Evolutionary conservation across 768 basidiomycete species (phyloP).

Genomic region (Favolaschia claudopus): DNA sequence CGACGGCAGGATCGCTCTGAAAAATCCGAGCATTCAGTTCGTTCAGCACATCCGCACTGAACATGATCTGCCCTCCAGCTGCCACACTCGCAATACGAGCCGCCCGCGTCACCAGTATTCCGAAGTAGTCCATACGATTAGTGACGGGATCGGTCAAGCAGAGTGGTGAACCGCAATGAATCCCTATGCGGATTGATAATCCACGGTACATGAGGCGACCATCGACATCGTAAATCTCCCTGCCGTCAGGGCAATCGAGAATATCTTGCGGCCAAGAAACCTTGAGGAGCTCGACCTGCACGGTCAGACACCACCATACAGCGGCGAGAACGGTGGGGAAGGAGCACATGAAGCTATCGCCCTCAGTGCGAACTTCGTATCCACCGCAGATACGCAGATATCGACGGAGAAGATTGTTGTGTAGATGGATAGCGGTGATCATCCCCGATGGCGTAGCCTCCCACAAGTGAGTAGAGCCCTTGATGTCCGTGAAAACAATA

Average conservation of each 20-base stretch:
- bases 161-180: constrained; percentile 89
- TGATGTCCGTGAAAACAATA: constrained; percentile 96
- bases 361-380: constrained; percentile 99
- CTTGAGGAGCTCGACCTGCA: constrained; percentile 84
- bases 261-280: constrained; percentile 94
- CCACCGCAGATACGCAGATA: constrained; percentile 90
- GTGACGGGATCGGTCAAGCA: constrained; percentile 93
- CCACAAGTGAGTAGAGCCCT: constrained; percentile 96
- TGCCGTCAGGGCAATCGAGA: constrained; percentile 90
- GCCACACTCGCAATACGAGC: constrained; percentile 85
- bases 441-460: constrained; percentile 89
- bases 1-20: constrained; percentile 61
- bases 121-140: constrained; percentile 96
- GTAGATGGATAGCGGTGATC: constrained; percentile 89
- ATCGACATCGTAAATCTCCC: constrained; percentile 70
- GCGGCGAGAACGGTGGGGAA: constrained; percentile 90
- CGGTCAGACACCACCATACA: constrained; percentile 87
- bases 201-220: constrained; percentile 82
- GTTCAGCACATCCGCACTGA: constrained; percentile 83
- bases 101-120: constrained; percentile 93
- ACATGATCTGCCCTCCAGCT: constrained; percentile 91
- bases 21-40: constrained; percentile 75
- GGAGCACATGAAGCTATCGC: constrained; percentile 97
- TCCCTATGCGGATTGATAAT: constrained; percentile 94
- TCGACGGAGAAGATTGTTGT: constrained; percentile 88